phyloP scores from a whole-genome alignment of 148 eudicot species.

The Oxyria digyna region DNA sequence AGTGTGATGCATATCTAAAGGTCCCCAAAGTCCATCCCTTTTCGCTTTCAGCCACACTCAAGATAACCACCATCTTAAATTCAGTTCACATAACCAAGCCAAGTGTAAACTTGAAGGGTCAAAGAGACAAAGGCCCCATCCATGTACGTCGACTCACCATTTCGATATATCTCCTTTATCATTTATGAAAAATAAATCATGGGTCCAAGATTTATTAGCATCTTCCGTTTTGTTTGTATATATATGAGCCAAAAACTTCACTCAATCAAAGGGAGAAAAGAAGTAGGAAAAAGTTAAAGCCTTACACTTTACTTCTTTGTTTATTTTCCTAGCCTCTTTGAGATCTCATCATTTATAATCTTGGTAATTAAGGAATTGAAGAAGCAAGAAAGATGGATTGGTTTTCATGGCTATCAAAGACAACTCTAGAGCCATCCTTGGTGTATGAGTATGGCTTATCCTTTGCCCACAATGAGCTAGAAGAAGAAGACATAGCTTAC shows the following conservation, averaged over 20 bases:
- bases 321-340: background rate
- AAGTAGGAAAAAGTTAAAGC: background rate
- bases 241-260: background rate
- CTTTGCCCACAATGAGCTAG: conserved; percentile 73
- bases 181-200: background rate
- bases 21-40: background rate
- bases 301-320: background rate
- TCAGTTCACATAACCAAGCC: conserved; percentile 5
- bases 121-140: conserved; percentile 2
- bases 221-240: background rate
- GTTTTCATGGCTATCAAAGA: conserved; percentile 84
- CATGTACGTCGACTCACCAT: background rate
- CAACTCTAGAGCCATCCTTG: conserved; percentile 52
- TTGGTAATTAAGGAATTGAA: too few species aligned
- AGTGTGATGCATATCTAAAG: background rate
- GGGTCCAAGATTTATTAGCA: background rate
- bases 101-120: background rate
- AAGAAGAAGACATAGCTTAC: conserved; percentile 62
- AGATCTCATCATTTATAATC: background rate
- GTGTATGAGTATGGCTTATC: conserved; percentile 63
- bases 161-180: conserved; percentile 1
- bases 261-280: background rate
- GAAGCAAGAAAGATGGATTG: conserved; percentile 46
- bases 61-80: conserved; percentile 7
- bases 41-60: background rate